Evolutionary conservation across 345 rosid genomes (phyloP).

Genomic region (Eucalyptus shirleyi): DNA sequence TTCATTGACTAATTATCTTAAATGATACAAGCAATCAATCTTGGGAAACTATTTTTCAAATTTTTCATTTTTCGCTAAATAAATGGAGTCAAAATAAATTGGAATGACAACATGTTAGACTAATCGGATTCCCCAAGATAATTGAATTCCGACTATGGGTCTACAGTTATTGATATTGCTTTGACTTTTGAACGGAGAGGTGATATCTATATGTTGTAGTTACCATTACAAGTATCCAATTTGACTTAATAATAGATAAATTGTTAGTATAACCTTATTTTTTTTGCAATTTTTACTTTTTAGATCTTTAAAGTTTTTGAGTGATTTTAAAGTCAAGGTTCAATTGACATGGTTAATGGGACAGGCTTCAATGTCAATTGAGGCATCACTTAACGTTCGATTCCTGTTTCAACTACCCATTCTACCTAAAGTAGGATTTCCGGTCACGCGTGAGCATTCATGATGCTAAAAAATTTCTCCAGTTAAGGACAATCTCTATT

Average conservation of each 20-base stretch:
- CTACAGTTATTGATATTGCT: neutral
- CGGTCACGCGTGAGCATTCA: neutral
- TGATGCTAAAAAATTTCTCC: neutral
- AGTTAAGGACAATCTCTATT: neutral
- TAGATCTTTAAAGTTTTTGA: neutral
- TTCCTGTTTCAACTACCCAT: neutral
- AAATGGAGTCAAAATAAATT: neutral
- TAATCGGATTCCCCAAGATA: neutral
- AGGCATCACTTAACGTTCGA: neutral
- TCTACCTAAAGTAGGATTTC: neutral
- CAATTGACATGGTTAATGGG: neutral
- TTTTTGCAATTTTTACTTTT: neutral
- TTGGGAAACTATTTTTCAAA: no score
- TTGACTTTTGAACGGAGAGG: rapidly evolving
- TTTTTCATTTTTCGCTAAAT: neutral
- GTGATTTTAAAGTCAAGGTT: neutral
- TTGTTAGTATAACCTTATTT: neutral
- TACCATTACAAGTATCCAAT: neutral
- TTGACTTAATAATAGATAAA: neutral
- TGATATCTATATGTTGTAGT: neutral
- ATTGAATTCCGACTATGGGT: neutral
- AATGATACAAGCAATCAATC: rapidly evolving
- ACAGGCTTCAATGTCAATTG: neutral
- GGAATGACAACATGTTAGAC: neutral
- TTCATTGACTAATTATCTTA: neutral